Conservation (phyloP, 139 green algal species). For the Nannochloris sp. region DNA sequence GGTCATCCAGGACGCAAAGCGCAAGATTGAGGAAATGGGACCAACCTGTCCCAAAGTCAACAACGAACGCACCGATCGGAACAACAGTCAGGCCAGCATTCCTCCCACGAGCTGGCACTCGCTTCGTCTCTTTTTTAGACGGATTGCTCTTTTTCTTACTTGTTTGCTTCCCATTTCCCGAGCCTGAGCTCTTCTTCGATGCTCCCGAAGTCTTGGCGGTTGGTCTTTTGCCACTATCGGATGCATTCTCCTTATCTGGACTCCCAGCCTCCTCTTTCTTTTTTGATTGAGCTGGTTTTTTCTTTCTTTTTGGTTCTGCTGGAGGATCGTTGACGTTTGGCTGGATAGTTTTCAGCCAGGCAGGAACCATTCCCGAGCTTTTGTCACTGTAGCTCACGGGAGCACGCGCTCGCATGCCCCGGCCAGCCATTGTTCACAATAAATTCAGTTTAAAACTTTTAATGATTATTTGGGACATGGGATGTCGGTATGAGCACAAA, state of each 20-base stretch:
- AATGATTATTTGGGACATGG: neutral
- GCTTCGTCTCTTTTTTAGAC: neutral
- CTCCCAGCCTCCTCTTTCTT: neutral
- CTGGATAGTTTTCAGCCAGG: slow-evolving; percentile 10
- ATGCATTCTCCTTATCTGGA: neutral
- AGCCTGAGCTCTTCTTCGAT: neutral
- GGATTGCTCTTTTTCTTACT: slow-evolving; percentile 1
- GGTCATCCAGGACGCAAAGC: too few relatives aligned
- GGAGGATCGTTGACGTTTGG: neutral
- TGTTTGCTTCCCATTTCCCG: slow-evolving; percentile 3
- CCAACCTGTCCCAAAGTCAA: neutral
- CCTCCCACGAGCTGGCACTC: neutral
- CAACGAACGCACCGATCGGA: slow-evolving; percentile 12
- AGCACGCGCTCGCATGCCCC: slow-evolving; percentile 2
- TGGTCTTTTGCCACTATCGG: neutral
- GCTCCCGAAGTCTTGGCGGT: neutral
- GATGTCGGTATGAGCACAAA: neutral
- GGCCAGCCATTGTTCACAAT: slow-evolving; percentile 4
- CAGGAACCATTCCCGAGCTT: slow-evolving; percentile 9
- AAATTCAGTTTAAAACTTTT: neutral
- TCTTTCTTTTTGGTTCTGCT: slow-evolving; percentile 4
- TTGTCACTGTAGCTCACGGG: slow-evolving; percentile 13
- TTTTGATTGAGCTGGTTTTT: neutral
- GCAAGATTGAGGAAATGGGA: neutral
- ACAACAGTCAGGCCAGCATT: slow-evolving; percentile 13